Base-by-base conservation (phyloP, 2,329 filamentous ascomycete species). In the Diaporthe nobilis region DNA sequence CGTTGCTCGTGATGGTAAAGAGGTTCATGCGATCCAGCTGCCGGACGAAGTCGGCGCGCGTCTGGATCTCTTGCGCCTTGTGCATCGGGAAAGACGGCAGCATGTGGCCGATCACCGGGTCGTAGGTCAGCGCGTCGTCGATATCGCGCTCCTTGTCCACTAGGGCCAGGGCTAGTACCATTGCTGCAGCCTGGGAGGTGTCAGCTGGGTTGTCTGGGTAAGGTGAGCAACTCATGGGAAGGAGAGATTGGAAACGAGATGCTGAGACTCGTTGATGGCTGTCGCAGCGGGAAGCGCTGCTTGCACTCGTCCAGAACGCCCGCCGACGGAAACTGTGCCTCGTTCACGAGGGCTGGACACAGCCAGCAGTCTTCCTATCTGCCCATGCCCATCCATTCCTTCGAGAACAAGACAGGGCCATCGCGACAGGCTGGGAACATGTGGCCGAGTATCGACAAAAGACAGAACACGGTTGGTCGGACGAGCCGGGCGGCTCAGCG, bases 11-110 rank as follows among this genome's bases (percentile, higher is more conserved):
- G 81, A 99, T 98, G 77, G 94, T 97, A 85, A 98, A 98, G 76
- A 99, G 91, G 82, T 98, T 98, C 76, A 97, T 91, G 78, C 97
- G 94, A 85, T 99, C 97, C 82, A 98, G 96, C 76, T 92, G 90
- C 79, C 97, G 92, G 80, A 98, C 96, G 83, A 98, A 99, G 84
- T 99, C 97, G 76, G 95, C 93, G 72, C 97, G 90, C 20, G 97
- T 98, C 96, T 98, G 98, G 82, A 98, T 93, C 84, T 98, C 90
- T 77, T 96, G 93, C 0, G 95, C 95, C 79, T 93, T 90, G 82
- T 98, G 95, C 73, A 98, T 91, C 0, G 94, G 92, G 77, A 95
- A 93, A 55, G 94, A 90, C 0, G 97, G 95, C 5, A 98, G 89
- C 42, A 95, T 88, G 81, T 98, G 94, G 47, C 94, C 94, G 13